These are phyloP conservation scores for Alternaria consortialis DNA, from an alignment of 2,329 filamentous ascomycete genomes.

Conservation along the genomic window DNA sequence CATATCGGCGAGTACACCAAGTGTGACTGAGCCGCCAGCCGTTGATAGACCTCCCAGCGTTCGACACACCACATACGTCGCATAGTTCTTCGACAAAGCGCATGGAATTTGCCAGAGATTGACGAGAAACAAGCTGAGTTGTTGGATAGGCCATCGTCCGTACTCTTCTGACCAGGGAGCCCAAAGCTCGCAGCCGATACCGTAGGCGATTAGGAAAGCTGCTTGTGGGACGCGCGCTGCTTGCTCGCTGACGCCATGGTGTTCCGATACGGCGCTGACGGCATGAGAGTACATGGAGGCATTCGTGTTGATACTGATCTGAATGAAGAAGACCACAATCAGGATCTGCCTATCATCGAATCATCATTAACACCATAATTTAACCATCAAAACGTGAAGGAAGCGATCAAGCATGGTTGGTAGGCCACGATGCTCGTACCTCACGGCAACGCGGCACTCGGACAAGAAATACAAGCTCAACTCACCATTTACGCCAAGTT, in stretches of 20 bases:
- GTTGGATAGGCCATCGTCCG: constrained; percentile 62
- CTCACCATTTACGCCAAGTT: constrained; percentile 55
- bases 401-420: not conserved
- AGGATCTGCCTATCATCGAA: constrained; percentile 54
- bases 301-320: constrained; percentile 65
- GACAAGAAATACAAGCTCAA: constrained; percentile 4
- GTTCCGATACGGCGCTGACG: constrained; percentile 54
- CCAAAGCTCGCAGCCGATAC: constrained; percentile 62
- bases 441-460: constrained; percentile 36
- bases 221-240: constrained; percentile 59
- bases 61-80: constrained; percentile 56
- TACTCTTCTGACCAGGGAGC: constrained; percentile 65
- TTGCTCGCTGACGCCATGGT: constrained; percentile 59
- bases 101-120: constrained; percentile 63
- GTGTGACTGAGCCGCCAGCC: constrained; percentile 69
- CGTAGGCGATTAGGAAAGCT: constrained; percentile 61
- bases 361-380: not conserved
- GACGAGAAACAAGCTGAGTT: constrained; percentile 61
- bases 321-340: constrained; percentile 61
- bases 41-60: constrained; percentile 67
- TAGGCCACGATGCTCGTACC: not conserved
- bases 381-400: not conserved
- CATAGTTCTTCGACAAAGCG: constrained; percentile 56
- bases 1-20: constrained; percentile 72
- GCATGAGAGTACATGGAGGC: constrained; percentile 62